Conservation (phyloP, 352 stramenopile genomes). For the Phytophthora brassicae region DNA sequence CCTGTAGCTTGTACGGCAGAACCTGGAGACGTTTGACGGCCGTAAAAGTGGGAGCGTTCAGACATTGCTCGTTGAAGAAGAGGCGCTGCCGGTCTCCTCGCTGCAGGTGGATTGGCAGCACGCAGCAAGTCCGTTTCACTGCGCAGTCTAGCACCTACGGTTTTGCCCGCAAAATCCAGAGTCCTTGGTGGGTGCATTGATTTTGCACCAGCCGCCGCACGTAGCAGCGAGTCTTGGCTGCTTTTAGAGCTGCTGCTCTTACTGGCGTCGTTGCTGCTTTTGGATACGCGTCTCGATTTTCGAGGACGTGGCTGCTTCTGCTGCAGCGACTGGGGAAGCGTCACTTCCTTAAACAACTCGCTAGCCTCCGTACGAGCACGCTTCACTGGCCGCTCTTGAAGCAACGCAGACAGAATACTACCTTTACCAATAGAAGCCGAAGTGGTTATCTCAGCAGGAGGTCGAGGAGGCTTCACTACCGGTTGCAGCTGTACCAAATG, state of each 20-base stretch:
- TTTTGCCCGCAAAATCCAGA: not conserved
- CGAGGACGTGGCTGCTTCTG: conserved; percentile 14
- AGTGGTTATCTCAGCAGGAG: conserved; percentile 2
- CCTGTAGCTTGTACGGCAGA: not conserved
- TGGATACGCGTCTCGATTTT: conserved; percentile 27
- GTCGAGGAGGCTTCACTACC: conserved; percentile 20
- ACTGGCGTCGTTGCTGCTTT: conserved; percentile 15
- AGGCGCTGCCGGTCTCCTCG: conserved; percentile 5
- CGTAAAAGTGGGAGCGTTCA: conserved; percentile 13
- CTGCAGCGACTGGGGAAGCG: conserved; percentile 23
- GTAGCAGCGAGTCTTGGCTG: conserved; percentile 17
- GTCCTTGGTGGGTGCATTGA: not conserved
- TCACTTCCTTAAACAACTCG: conserved; percentile 54
- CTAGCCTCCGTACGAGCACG: conserved; percentile 32
- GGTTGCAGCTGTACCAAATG: conserved; percentile 10
- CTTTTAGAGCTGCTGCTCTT: conserved; percentile 8
- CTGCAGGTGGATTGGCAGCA: conserved; percentile 3
- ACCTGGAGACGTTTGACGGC: conserved; percentile 9
- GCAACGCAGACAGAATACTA: conserved; percentile 70
- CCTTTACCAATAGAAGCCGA: conserved; percentile 16
- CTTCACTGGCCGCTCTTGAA: conserved; percentile 57
- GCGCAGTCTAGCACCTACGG: not conserved
- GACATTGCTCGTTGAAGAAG: conserved; percentile 16
- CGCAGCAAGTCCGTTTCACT: conserved; percentile 12
- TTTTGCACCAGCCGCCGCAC: conserved; percentile 3